Conservation (phyloP, 2,329 filamentous ascomycete species). For the Verticillium nonalfalfae region DNA sequence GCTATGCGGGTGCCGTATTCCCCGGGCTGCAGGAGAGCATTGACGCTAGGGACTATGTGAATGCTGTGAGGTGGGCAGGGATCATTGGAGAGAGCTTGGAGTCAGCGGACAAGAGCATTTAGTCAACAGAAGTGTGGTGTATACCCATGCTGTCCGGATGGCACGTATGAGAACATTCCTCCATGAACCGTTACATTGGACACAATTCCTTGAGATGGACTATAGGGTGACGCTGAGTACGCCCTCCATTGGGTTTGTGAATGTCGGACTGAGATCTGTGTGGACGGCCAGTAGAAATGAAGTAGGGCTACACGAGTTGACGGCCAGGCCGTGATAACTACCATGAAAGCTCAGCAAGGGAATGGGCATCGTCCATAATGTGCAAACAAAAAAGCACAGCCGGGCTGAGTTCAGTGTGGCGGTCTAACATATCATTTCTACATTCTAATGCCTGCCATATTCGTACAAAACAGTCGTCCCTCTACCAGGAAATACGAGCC, state of each 20-base stretch:
- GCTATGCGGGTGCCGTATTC: conserved; percentile 71
- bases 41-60: conserved; percentile 49
- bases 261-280: too few species aligned
- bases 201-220: too few species aligned
- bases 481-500: too few species aligned
- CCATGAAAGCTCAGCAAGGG: too few species aligned
- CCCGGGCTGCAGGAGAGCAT: conserved; percentile 58
- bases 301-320: too few species aligned
- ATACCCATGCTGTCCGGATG: too few species aligned
- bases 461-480: conserved; percentile 3
- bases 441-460: conserved; percentile 7
- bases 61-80: conserved; percentile 51
- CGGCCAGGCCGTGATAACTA: too few species aligned
- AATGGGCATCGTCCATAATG: too few species aligned
- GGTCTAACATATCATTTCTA: conserved; percentile 2
- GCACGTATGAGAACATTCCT: neutral
- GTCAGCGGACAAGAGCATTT: conserved; percentile 32
- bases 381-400: neutral
- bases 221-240: too few species aligned
- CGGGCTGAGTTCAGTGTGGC: neutral
- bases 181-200: neutral
- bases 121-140: neutral
- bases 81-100: conserved; percentile 49
- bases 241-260: too few species aligned
- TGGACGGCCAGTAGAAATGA: too few species aligned